Evolutionary conservation across 1,284 basidiomycete species (phyloP).

Genomic region (Sanghuangporus weigelae): DNA sequence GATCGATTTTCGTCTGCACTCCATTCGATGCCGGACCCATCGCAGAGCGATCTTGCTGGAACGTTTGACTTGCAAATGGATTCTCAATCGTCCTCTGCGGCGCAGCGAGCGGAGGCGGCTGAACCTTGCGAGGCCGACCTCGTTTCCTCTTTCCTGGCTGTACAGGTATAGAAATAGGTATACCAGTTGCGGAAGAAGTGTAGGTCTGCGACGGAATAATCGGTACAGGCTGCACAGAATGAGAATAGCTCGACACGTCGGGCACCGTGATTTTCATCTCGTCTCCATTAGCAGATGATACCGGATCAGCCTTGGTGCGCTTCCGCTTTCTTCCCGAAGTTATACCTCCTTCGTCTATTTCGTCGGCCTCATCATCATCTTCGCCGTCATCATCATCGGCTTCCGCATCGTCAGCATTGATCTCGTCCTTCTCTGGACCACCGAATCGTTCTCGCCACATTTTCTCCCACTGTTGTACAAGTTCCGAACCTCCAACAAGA

Average conservation of each 20-base stretch:
- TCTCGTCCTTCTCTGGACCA: slow-evolving; percentile 68
- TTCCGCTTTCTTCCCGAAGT: slow-evolving; percentile 33
- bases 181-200: slow-evolving; percentile 6
- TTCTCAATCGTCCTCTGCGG: background rate
- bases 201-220: slow-evolving; percentile 4
- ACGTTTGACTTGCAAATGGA: slow-evolving; percentile 20
- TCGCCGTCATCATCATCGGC: slow-evolving; percentile 48
- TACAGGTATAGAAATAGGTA: slow-evolving; percentile 18
- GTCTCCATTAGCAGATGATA: slow-evolving; percentile 22
- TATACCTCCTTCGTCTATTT: slow-evolving; percentile 38
- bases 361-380: slow-evolving; percentile 53
- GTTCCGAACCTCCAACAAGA: slow-evolving; percentile 64
- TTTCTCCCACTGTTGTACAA: slow-evolving; percentile 67
- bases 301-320: slow-evolving; percentile 28
- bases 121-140: slow-evolving; percentile 63
- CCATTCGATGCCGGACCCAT: background rate
- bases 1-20: slow-evolving; percentile 9
- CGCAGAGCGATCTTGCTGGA: slow-evolving; percentile 18
- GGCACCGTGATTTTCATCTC: slow-evolving; percentile 27
- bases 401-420: slow-evolving; percentile 37
- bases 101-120: slow-evolving; percentile 22
- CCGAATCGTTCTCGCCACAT: slow-evolving; percentile 70
- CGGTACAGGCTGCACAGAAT: slow-evolving; percentile 13
- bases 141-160: slow-evolving; percentile 74
- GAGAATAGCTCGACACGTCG: background rate